Conservation (phyloP, 2,329 filamentous ascomycete species). For the Trematosphaeria pertusa region DNA sequence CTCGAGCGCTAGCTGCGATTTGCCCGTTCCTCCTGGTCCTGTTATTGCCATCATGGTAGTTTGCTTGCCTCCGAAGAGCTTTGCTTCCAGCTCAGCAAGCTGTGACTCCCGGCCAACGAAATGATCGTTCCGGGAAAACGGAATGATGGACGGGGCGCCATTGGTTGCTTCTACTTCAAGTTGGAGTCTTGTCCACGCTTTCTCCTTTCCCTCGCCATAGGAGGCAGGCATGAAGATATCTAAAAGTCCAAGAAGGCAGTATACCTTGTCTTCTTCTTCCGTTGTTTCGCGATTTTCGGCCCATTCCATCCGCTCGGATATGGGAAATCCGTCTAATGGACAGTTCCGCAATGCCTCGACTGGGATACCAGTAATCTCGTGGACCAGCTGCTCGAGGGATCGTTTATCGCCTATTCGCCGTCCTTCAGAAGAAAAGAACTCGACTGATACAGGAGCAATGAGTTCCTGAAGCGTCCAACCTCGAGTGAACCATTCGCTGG, state of each 20-base stretch:
- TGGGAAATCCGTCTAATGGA: slow-evolving; percentile 24
- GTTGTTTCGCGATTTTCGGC: slow-evolving; percentile 26
- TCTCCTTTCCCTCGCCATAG: slow-evolving; percentile 29
- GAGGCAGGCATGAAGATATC: slow-evolving; percentile 20
- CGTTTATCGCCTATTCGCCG: slow-evolving; percentile 15
- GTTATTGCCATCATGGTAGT: slow-evolving; percentile 25
- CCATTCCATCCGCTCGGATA: slow-evolving; percentile 26
- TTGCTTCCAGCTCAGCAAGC: slow-evolving; percentile 34
- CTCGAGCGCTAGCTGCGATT: slow-evolving; percentile 41
- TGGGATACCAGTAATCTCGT: slow-evolving; percentile 22
- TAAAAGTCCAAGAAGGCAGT: slow-evolving; percentile 31
- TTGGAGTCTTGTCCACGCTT: slow-evolving; percentile 3
- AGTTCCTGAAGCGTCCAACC: slow-evolving; percentile 20
- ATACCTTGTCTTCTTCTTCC: slow-evolving; percentile 30
- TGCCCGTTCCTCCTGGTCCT: slow-evolving; percentile 27
- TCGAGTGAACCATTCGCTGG: slow-evolving; percentile 22
- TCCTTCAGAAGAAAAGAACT: slow-evolving; percentile 20
- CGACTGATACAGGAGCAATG: slow-evolving; percentile 15
- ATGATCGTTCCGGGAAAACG: slow-evolving; percentile 30
- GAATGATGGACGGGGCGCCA: slow-evolving; percentile 29
- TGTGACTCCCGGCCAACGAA: slow-evolving; percentile 34
- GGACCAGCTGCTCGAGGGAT: slow-evolving; percentile 18
- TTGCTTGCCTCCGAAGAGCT: slow-evolving; percentile 24
- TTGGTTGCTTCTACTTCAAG: slow-evolving; percentile 6
- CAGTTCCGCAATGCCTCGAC: slow-evolving; percentile 17